These are phyloP conservation scores for Psilocybe cubensis DNA, from an alignment of 768 basidiomycete species.

Conservation along the genomic window DNA sequence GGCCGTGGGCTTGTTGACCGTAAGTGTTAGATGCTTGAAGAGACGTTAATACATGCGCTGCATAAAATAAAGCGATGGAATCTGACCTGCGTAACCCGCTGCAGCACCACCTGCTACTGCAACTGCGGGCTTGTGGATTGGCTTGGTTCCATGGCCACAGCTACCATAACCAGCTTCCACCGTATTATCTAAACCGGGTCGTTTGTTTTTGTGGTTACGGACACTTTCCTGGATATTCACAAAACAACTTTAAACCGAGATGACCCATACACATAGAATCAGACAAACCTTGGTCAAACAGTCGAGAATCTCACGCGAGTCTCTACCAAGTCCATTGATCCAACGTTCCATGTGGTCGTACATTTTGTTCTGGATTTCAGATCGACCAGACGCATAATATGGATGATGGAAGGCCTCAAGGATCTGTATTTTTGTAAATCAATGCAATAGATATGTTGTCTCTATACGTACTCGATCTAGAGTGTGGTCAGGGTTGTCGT, in stretches of 20 bases:
- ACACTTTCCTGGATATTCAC: constrained; percentile 48
- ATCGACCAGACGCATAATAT: constrained; percentile 58
- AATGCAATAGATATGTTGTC: not conserved
- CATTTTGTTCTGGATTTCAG: constrained; percentile 63
- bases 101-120: constrained; percentile 1
- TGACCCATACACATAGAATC: not conserved
- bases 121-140: not conserved
- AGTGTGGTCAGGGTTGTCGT: constrained; percentile 45
- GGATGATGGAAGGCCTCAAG: constrained; percentile 74
- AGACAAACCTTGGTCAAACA: constrained; percentile 54
- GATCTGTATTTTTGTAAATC: constrained; percentile 34
- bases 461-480: constrained; percentile 48
- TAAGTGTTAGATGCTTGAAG: not conserved
- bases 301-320: constrained; percentile 45
- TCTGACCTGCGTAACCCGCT: constrained; percentile 6
- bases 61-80: not conserved
- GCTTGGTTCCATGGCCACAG: constrained; percentile 28
- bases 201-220: constrained; percentile 58
- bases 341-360: constrained; percentile 57
- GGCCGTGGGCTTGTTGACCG: not conserved
- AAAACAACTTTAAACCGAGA: not conserved
- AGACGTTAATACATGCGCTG: not conserved
- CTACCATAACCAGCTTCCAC: constrained; percentile 45
- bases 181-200: constrained; percentile 50
- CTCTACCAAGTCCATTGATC: constrained; percentile 52